Evolutionary conservation across 306 rosid genomes (phyloP).

Genomic region (Lotus japonicus): DNA sequence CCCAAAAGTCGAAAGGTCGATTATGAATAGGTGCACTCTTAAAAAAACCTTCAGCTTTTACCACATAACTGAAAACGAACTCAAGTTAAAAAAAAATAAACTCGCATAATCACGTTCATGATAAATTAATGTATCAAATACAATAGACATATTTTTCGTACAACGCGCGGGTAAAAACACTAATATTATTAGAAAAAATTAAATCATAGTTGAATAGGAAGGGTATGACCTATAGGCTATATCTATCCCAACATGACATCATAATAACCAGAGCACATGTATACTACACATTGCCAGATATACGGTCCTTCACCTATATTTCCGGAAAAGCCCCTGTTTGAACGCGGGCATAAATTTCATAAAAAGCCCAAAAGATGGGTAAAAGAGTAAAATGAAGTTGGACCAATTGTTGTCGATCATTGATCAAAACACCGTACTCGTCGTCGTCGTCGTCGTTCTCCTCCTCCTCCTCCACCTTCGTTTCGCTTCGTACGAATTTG

Average conservation of each 20-base stretch:
- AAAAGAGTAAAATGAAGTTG: constrained; percentile 26
- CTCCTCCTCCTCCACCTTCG: constrained; percentile 70
- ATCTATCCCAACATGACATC: not conserved
- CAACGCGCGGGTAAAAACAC: too few species aligned
- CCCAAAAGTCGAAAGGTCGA: too few species aligned
- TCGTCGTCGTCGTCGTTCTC: constrained; percentile 54
- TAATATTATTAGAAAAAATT: too few species aligned
- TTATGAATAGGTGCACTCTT: too few species aligned
- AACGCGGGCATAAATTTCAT: not conserved
- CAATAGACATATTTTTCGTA: too few species aligned
- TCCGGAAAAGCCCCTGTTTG: constrained; percentile 17
- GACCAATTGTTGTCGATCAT: constrained; percentile 55
- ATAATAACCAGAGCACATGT: constrained; percentile 29
- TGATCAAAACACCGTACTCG: constrained; percentile 69
- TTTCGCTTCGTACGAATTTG: constrained; percentile 60
- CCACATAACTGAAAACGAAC: too few species aligned
- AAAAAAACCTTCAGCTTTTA: too few species aligned
- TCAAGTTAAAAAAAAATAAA: too few species aligned
- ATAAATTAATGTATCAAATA: too few species aligned
- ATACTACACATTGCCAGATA: constrained; percentile 29
- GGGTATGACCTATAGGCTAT: too few species aligned
- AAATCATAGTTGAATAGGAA: too few species aligned
- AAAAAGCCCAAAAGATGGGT: constrained; percentile 31
- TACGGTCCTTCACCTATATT: not conserved
- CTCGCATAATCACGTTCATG: too few species aligned